Percentiles rank a stretch among this genome's conserved stretches.
Evolutionary conservation across 2,329 filamentous ascomycete genomes (phyloP).

Genomic region (Gyromitra esculenta): DNA sequence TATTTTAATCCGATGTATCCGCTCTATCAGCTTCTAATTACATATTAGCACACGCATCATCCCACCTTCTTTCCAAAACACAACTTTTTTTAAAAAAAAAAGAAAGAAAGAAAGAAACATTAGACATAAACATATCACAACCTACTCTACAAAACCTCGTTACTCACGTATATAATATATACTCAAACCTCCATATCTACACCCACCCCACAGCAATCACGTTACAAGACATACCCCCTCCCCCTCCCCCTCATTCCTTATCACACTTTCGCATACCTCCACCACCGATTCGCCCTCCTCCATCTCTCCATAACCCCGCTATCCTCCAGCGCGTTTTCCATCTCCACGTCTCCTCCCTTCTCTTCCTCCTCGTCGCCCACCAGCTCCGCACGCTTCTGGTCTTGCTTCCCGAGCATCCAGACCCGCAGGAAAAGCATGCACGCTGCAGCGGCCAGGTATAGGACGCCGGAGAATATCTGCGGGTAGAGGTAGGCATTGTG

Average conservation of each 20-base stretch:
- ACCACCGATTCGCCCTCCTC: constrained; percentile 40
- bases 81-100: background rate
- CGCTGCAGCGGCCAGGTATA: constrained; percentile 69
- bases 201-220: background rate
- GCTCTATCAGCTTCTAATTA: background rate
- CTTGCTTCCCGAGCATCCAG: constrained; percentile 70
- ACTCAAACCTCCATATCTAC: background rate
- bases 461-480: constrained; percentile 70
- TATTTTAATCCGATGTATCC: background rate
- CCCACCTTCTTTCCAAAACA: background rate
- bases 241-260: background rate
- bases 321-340: constrained; percentile 11
- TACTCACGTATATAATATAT: background rate
- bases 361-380: constrained; percentile 58
- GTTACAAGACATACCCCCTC: background rate
- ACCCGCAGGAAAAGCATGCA: constrained; percentile 67
- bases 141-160: background rate
- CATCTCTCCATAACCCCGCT: constrained; percentile 20
- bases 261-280: constrained; percentile 45
- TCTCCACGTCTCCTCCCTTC: constrained; percentile 47
- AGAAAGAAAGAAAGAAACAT: background rate
- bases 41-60: background rate
- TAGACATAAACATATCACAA: background rate
- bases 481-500: constrained; percentile 68
- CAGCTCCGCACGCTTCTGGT: constrained; percentile 56